Percentiles rank a stretch among this genome's conserved stretches.
These are phyloP conservation scores for slime mould (Dictyostelium discoideum) DNA, from an alignment of 78 protist genomes.

Conservation along the genomic window DNA sequence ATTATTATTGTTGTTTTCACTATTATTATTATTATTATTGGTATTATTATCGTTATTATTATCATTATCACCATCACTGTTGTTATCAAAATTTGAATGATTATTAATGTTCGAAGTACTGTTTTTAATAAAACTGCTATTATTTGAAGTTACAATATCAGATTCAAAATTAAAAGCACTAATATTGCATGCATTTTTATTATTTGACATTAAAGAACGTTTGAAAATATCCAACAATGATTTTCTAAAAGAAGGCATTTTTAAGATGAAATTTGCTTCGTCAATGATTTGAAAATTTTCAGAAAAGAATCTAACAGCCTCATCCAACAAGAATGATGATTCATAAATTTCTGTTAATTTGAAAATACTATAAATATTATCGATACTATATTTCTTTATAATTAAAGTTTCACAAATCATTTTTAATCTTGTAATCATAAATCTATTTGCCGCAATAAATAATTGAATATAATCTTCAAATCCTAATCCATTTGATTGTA, in stretches of 20 bases:
- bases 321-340: conserved; percentile 15
- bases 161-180: neutral
- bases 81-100: neutral
- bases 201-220: neutral
- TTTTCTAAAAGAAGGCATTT: conserved; percentile 53
- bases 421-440: conserved; percentile 55
- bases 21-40: neutral
- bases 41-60: neutral
- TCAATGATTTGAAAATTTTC: conserved; percentile 7
- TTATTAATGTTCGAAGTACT: neutral
- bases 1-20: neutral
- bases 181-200: neutral
- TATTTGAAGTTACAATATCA: neutral
- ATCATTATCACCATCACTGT: neutral
- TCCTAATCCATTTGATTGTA: neutral
- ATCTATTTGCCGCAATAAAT: conserved; percentile 51
- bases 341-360: conserved; percentile 62
- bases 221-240: conserved; percentile 28
- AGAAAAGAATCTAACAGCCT: conserved; percentile 20
- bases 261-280: conserved; percentile 6
- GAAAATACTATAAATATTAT: conserved; percentile 29
- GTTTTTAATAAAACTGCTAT: neutral
- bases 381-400: neutral
- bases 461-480: conserved; percentile 41
- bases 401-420: conserved; percentile 28